Percentiles rank a stretch among this genome's conserved stretches.
Conservation (phyloP, 2,329 filamentous ascomycete genomes). For the Colletotrichum sidae region DNA sequence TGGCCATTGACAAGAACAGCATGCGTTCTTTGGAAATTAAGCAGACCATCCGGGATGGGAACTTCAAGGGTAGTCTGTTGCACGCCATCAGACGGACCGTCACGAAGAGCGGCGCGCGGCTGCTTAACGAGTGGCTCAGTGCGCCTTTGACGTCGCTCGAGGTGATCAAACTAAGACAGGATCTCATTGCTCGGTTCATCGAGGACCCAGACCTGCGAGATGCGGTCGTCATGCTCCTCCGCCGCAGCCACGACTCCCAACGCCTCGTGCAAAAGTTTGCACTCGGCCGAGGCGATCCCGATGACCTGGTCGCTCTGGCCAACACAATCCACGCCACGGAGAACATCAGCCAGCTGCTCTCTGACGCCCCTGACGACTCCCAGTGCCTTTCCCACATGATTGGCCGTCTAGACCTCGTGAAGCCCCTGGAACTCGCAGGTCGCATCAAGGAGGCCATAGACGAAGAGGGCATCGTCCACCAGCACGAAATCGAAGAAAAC, state of each 20-base stretch:
- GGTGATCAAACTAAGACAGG: conserved; percentile 81
- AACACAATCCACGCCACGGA: conserved; percentile 82
- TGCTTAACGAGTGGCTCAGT: conserved; percentile 88
- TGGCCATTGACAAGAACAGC: conserved; percentile 93
- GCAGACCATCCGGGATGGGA: conserved; percentile 83
- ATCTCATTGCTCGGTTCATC: conserved; percentile 83
- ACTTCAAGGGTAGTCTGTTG: conserved; percentile 84
- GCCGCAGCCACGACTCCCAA: conserved; percentile 84
- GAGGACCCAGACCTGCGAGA: conserved; percentile 76
- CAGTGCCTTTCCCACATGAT: conserved; percentile 59
- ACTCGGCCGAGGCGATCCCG: conserved; percentile 88
- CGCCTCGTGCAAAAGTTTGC: conserved; percentile 95
- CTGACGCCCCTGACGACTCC: conserved; percentile 38
- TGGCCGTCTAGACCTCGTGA: conserved; percentile 72
- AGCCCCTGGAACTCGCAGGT: conserved; percentile 75
- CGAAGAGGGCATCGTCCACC: conserved; percentile 87
- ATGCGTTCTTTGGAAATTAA: conserved; percentile 90
- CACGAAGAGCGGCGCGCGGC: conserved; percentile 88
- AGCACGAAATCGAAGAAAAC: conserved; percentile 81
- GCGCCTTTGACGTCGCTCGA: conserved; percentile 88
- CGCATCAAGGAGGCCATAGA: conserved; percentile 86
- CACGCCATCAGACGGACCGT: conserved; percentile 91
- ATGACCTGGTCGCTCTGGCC: conserved; percentile 87
- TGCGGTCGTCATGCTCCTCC: conserved; percentile 74
- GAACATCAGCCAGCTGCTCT: conserved; percentile 68